phyloP scores from a whole-genome alignment of 192 early-diverging fungal species.

The Spizellomyces sp. region DNA sequence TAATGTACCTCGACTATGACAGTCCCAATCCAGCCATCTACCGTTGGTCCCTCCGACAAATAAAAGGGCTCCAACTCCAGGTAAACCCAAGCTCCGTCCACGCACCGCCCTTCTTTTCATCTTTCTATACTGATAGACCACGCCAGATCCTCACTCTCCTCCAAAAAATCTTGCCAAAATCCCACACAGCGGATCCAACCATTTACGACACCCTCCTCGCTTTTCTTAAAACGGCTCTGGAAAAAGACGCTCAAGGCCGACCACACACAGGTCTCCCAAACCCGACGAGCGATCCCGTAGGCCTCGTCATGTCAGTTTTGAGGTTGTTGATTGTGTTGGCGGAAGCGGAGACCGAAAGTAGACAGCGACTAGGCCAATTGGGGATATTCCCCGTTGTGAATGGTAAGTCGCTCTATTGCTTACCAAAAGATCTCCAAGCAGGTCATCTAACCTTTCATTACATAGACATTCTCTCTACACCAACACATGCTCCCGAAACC shows the following conservation, averaged over 20 bases:
- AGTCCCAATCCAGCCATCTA: slow-evolving; percentile 16
- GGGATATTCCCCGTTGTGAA: slow-evolving; percentile 38
- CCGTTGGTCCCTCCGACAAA: slow-evolving; percentile 36
- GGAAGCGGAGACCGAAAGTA: slow-evolving; percentile 33
- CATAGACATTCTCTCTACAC: slow-evolving; percentile 32
- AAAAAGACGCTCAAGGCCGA: slow-evolving; percentile 5
- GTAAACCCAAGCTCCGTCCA: slow-evolving; percentile 8
- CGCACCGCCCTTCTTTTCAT: background rate
- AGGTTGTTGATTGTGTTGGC: slow-evolving; percentile 27
- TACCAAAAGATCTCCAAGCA: too few relatives aligned
- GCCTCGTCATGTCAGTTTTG: slow-evolving; percentile 36
- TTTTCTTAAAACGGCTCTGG: slow-evolving; percentile 31
- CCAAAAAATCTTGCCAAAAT: slow-evolving; percentile 30
- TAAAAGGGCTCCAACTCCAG: slow-evolving; percentile 42
- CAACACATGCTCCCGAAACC: slow-evolving; percentile 29
- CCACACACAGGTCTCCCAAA: slow-evolving; percentile 8
- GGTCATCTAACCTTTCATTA: slow-evolving; percentile 6
- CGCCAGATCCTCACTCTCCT: slow-evolving; percentile 34
- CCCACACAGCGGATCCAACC: slow-evolving; percentile 24
- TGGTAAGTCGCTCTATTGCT: slow-evolving; percentile 19
- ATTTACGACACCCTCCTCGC: slow-evolving; percentile 22
- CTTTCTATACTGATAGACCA: background rate
- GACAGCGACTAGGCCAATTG: slow-evolving; percentile 28
- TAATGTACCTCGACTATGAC: slow-evolving; percentile 33
- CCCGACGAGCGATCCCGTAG: slow-evolving; percentile 25